Conservation (phyloP, 805 yeast species). For the Suhomyces sp. region DNA sequence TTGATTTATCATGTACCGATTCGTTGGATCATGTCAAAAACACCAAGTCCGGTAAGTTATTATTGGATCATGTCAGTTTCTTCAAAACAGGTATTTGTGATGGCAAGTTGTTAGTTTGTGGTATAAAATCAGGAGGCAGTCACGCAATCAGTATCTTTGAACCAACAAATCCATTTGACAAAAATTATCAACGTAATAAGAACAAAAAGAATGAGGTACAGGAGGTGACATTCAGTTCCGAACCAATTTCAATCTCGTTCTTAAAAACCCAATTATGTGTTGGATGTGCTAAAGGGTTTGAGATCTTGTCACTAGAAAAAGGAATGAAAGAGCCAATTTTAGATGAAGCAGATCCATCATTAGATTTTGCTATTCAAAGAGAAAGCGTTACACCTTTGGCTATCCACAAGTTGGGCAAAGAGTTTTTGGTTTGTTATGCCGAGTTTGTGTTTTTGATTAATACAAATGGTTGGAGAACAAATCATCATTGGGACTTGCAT, state of each 20-base stretch:
- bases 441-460: constrained; percentile 95
- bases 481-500: constrained; percentile 88
- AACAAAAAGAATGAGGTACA: constrained; percentile 54
- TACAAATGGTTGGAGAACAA: constrained; percentile 93
- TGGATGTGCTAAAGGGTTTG: constrained; percentile 96
- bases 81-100: constrained; percentile 92
- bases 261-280: constrained; percentile 85
- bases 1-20: constrained; percentile 59
- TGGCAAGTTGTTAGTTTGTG: constrained; percentile 84
- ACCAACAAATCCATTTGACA: constrained; percentile 72
- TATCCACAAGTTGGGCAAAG: constrained; percentile 78
- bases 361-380: constrained; percentile 85
- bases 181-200: constrained; percentile 58
- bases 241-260: constrained; percentile 88
- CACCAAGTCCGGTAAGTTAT: constrained; percentile 67
- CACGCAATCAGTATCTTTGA: constrained; percentile 84
- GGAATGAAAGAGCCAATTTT: constrained; percentile 83
- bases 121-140: constrained; percentile 77
- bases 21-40: constrained; percentile 48
- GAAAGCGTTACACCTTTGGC: constrained; percentile 84
- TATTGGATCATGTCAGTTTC: constrained; percentile 83
- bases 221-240: constrained; percentile 81
- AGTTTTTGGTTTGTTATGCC: constrained; percentile 83
- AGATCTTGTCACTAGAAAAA: constrained; percentile 81
- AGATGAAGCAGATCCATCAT: constrained; percentile 97